These are phyloP conservation scores for Pistacia atlantica DNA, from an alignment of 345 rosid species.

Conservation along the genomic window DNA sequence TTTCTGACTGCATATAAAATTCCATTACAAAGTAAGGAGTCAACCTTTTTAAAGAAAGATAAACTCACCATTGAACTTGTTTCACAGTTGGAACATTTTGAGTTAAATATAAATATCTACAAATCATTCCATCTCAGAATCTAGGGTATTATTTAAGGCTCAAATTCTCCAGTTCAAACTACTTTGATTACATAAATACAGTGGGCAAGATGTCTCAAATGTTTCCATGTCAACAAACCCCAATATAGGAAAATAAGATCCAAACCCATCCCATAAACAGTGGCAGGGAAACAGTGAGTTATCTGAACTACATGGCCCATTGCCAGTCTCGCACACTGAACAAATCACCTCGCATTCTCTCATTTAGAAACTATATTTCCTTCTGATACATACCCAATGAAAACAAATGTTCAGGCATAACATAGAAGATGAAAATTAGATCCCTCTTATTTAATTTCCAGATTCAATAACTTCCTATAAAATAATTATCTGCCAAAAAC, in stretches of 20 bases:
- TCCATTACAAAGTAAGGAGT: background rate
- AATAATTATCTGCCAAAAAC: constrained; percentile 8
- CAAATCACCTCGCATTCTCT: background rate
- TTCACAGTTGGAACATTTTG: background rate
- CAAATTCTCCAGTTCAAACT: background rate
- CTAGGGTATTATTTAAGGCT: background rate
- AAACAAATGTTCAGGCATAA: constrained; percentile 6
- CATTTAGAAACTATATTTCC: background rate
- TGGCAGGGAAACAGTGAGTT: background rate
- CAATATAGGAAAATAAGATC: constrained; percentile 3
- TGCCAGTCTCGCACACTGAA: background rate
- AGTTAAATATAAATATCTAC: background rate
- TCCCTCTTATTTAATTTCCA: constrained; percentile 10
- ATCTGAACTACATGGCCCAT: constrained; percentile 3
- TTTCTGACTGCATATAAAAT: background rate
- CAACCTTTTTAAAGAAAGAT: background rate
- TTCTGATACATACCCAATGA: background rate
- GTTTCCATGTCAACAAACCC: background rate
- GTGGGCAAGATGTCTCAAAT: constrained; percentile 5
- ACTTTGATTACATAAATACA: background rate
- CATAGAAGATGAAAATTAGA: background rate
- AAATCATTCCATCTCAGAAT: background rate
- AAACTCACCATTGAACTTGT: constrained; percentile 2
- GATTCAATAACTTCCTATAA: constrained; percentile 1
- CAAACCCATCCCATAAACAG: constrained; percentile 5